A percentile compares a stretch with the other conserved stretches of the same genome.
Evolutionary conservation across 1,284 basidiomycete species (phyloP).

Genomic region (Termitomyces sp.): DNA sequence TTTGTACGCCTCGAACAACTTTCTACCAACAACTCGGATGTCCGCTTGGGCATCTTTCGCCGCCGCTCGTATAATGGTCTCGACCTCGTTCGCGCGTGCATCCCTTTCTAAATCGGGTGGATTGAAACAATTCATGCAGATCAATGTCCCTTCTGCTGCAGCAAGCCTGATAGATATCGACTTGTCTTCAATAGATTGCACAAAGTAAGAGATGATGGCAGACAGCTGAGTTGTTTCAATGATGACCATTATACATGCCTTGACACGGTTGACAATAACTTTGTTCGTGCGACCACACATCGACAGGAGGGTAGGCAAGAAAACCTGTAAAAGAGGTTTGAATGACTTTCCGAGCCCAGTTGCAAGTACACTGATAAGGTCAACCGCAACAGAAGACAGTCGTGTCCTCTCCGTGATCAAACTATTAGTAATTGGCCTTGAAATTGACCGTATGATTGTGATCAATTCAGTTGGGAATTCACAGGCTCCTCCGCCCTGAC

Average conservation of each 20-base stretch:
- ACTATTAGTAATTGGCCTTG: conserved; percentile 52
- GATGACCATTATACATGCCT: conserved; percentile 52
- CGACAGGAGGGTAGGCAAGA: conserved; percentile 63
- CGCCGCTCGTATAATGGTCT: conserved; percentile 61
- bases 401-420: conserved; percentile 75
- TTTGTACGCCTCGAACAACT: conserved; percentile 74
- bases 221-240: conserved; percentile 71
- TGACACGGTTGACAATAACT: conserved; percentile 66
- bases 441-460: conserved; percentile 46
- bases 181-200: conserved; percentile 65
- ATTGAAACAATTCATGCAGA: conserved; percentile 69
- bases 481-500: conserved; percentile 52
- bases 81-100: conserved; percentile 57
- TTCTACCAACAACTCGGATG: conserved; percentile 62
- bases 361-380: conserved; percentile 54
- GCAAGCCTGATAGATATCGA: conserved; percentile 57
- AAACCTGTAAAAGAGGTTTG: conserved; percentile 62
- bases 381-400: conserved; percentile 68
- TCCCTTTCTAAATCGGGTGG: conserved; percentile 72
- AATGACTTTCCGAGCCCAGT: conserved; percentile 57
- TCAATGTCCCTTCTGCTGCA: conserved; percentile 58
- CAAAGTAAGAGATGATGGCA: conserved; percentile 57
- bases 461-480: conserved; percentile 55
- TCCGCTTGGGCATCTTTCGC: conserved; percentile 76
- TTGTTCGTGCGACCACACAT: conserved; percentile 80